Percentiles rank a stretch among this genome's conserved stretches.
Conservation (phyloP, 2,329 filamentous ascomycete genomes). For the Cercospora sp. region DNA sequence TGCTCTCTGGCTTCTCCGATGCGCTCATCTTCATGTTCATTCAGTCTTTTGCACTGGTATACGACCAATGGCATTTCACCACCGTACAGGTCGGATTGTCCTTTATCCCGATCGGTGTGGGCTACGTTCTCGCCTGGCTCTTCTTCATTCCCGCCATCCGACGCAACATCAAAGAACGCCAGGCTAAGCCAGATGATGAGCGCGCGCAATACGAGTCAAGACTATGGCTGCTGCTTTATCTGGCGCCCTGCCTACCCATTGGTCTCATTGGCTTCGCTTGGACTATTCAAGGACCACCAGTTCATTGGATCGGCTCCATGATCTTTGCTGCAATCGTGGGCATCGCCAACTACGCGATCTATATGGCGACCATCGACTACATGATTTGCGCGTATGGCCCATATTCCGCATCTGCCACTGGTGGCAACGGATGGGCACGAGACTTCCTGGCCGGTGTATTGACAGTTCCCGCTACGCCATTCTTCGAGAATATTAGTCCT, state of each 20-base stretch:
- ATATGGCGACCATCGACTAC: constrained; percentile 77
- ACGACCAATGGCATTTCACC: constrained; percentile 67
- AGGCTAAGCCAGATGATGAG: constrained; percentile 51
- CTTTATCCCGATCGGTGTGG: constrained; percentile 68
- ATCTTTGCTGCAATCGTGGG: constrained; percentile 68
- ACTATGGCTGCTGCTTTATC: constrained; percentile 67
- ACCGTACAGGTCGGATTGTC: constrained; percentile 60
- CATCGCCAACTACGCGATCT: constrained; percentile 61
- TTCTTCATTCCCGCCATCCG: constrained; percentile 61
- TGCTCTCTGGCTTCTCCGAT: constrained; percentile 73
- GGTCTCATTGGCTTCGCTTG: constrained; percentile 73
- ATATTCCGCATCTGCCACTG: constrained; percentile 73
- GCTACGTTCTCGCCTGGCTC: constrained; percentile 65
- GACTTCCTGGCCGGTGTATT: constrained; percentile 74
- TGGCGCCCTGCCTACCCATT: constrained; percentile 63
- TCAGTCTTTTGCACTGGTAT: constrained; percentile 70
- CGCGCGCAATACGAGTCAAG: constrained; percentile 65
- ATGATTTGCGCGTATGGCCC: constrained; percentile 74
- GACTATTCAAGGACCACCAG: constrained; percentile 64
- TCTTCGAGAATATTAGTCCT: constrained; percentile 49
- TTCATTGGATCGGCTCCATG: constrained; percentile 71
- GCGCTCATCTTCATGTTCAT: constrained; percentile 81
- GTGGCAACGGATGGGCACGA: constrained; percentile 73
- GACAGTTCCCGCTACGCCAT: constrained; percentile 67
- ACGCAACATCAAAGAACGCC: constrained; percentile 52